phyloP scores from a whole-genome alignment of 106 monocot genomes.

The Dendrobium catenatum region DNA sequence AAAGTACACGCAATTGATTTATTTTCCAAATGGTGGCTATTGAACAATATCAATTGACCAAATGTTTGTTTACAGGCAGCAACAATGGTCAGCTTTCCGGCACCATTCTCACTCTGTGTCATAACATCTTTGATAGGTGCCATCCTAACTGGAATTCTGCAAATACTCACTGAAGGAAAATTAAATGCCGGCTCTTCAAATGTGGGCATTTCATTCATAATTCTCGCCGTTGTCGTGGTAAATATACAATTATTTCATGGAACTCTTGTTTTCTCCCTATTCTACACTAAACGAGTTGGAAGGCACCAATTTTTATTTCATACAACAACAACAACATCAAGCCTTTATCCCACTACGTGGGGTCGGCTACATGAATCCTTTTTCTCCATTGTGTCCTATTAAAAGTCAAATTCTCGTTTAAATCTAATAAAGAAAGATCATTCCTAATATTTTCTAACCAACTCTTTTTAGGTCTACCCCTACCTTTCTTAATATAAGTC shows the following conservation, averaged over 20 bases:
- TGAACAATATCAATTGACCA: neutral
- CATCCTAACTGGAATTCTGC: slow-evolving; percentile 28
- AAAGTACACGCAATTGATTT: no score
- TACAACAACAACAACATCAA: no score
- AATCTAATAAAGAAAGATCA: no score
- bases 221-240: slow-evolving; percentile 35
- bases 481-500: no score
- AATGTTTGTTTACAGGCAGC: slow-evolving; percentile 34
- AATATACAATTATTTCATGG: neutral
- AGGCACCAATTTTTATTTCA: no score
- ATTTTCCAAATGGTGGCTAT: no score
- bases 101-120: slow-evolving; percentile 46
- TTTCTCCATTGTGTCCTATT: no score
- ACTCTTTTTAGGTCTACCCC: no score
- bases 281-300: neutral
- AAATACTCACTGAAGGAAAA: slow-evolving; percentile 35
- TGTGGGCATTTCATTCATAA: slow-evolving; percentile 14
- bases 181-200: slow-evolving; percentile 23
- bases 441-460: no score
- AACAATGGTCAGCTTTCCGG: slow-evolving; percentile 44
- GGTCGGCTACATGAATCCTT: no score
- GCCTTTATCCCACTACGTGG: no score
- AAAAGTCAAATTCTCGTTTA: no score
- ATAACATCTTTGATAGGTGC: slow-evolving; percentile 34
- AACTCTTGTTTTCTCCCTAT: neutral